Evolutionary conservation across 1,284 basidiomycete species (phyloP).

Genomic region (Microstroma glucosiphilum): DNA sequence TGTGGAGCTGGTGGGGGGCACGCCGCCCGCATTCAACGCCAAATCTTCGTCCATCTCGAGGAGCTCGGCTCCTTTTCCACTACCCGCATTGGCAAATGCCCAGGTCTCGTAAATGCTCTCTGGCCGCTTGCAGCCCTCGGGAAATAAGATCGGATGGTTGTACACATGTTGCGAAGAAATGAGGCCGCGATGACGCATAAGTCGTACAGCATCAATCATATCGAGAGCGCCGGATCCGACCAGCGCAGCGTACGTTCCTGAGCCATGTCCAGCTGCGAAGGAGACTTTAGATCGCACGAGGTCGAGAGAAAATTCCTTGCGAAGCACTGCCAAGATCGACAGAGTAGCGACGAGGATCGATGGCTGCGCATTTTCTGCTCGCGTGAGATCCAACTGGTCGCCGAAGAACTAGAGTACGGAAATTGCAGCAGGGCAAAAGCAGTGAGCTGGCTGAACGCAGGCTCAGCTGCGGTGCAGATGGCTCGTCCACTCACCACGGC

Average conservation of each 20-base stretch:
- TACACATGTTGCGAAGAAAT: slow-evolving; percentile 29
- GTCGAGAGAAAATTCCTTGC: slow-evolving; percentile 41
- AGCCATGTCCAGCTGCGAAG: slow-evolving; percentile 43
- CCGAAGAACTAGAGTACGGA: slow-evolving; percentile 27
- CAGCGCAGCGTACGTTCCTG: slow-evolving; percentile 43
- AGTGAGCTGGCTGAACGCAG: not conserved
- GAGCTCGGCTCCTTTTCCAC: slow-evolving; percentile 28
- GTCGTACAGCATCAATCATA: slow-evolving; percentile 37
- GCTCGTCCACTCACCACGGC: slow-evolving; percentile 17
- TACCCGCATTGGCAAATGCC: slow-evolving; percentile 47
- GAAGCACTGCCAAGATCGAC: slow-evolving; percentile 42
- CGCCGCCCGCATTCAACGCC: slow-evolving; percentile 11
- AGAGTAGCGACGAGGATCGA: slow-evolving; percentile 43
- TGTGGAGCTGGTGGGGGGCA: slow-evolving; percentile 10
- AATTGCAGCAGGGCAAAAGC: not conserved
- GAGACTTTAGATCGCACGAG: slow-evolving; percentile 38
- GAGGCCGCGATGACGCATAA: slow-evolving; percentile 42
- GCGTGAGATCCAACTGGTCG: slow-evolving; percentile 45
- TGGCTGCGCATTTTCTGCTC: slow-evolving; percentile 45
- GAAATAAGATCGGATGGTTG: slow-evolving; percentile 40
- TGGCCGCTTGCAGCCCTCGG: slow-evolving; percentile 37
- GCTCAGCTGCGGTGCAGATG: not conserved
- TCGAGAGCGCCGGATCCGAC: slow-evolving; percentile 32
- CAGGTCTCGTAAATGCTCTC: slow-evolving; percentile 48
- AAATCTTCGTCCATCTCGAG: slow-evolving; percentile 8